These are phyloP conservation scores for Sporisorium graminicola DNA, from an alignment of 1,284 basidiomycete genomes.

Conservation along the genomic window DNA sequence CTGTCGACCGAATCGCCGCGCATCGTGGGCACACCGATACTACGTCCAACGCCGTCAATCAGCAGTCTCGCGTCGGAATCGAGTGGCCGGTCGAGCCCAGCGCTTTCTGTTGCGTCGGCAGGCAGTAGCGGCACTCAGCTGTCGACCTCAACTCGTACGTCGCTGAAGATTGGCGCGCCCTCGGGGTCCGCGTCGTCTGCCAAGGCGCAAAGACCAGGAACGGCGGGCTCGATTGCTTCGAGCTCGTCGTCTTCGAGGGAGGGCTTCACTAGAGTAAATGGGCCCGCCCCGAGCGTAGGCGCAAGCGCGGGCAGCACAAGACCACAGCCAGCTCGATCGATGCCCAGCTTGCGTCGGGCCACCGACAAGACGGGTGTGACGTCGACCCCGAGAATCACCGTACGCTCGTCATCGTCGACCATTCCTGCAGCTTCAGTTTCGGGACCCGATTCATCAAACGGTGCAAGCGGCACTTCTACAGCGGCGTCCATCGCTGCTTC, in stretches of 20 bases:
- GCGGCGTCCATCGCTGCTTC: conserved; percentile 31
- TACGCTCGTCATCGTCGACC: conserved; percentile 35
- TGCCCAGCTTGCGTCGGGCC: conserved; percentile 43
- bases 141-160: conserved; percentile 26
- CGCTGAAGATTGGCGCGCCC: conserved; percentile 9
- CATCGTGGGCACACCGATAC: conserved; percentile 9
- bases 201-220: conserved; percentile 25
- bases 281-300: conserved; percentile 6
- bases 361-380: conserved; percentile 27
- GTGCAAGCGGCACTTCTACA: not conserved
- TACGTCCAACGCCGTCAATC: conserved; percentile 26
- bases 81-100: conserved; percentile 44
- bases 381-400: conserved; percentile 39
- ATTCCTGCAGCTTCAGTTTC: conserved; percentile 6
- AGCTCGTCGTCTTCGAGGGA: conserved; percentile 13
- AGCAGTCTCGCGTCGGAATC: conserved; percentile 43
- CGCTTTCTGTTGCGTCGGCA: conserved; percentile 29
- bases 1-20: conserved; percentile 30
- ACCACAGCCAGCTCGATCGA: conserved; percentile 39
- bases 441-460: not conserved
- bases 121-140: conserved; percentile 31
- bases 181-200: conserved; percentile 2
- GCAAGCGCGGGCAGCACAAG: not conserved
- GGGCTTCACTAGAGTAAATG: conserved; percentile 14
- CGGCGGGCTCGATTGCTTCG: conserved; percentile 15